Percentiles rank a stretch among this genome's conserved stretches.
Conservation (phyloP, 306 rosid species). For the Vachellia pachyceras region DNA sequence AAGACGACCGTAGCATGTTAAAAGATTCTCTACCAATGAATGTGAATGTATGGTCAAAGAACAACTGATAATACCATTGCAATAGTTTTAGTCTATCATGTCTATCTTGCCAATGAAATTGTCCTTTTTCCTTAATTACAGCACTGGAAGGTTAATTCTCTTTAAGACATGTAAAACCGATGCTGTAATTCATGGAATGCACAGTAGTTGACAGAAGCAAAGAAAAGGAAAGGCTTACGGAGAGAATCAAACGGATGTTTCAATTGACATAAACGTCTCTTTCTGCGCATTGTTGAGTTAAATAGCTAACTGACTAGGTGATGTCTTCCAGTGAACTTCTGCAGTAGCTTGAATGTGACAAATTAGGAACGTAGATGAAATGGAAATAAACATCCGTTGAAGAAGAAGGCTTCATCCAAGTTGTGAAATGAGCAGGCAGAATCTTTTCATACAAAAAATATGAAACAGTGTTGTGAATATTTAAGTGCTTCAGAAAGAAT, state of each 20-base stretch:
- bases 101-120: neutral
- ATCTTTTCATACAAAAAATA: too few species aligned
- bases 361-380: slow-evolving; percentile 16
- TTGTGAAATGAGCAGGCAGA: too few species aligned
- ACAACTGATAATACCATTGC: neutral
- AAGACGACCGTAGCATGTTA: neutral
- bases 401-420: neutral
- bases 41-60: neutral
- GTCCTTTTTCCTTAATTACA: neutral
- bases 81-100: neutral
- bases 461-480: neutral
- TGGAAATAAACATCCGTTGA: neutral
- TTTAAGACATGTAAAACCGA: too few species aligned
- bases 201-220: slow-evolving; percentile 14
- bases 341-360: slow-evolving; percentile 19
- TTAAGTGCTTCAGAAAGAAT: too few species aligned
- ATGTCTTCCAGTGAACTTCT: slow-evolving; percentile 31
- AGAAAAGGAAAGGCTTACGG: slow-evolving; percentile 46
- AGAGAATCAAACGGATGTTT: slow-evolving; percentile 56
- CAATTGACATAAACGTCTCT: slow-evolving; percentile 47
- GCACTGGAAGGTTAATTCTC: neutral
- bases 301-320: slow-evolving; percentile 23
- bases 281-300: slow-evolving; percentile 43
- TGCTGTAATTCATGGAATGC: neutral
- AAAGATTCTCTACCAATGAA: neutral